Evolutionary conservation across 768 basidiomycete species (phyloP).

Genomic region (Lepiota subincarnata): DNA sequence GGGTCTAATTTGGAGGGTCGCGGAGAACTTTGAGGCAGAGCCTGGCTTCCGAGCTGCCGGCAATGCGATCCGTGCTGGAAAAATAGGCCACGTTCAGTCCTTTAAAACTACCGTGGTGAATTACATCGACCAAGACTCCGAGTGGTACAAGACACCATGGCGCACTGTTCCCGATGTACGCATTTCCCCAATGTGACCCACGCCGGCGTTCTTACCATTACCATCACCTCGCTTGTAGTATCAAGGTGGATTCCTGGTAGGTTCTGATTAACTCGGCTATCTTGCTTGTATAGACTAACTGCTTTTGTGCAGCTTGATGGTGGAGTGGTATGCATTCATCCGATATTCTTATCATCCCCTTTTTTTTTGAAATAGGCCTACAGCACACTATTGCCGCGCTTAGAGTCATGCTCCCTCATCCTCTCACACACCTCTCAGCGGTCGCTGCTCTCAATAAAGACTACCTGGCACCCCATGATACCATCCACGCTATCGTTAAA

Average conservation of each 20-base stretch:
- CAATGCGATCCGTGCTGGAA: slow-evolving; percentile 48
- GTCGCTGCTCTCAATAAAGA: slow-evolving; percentile 66
- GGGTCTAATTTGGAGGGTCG: slow-evolving; percentile 75
- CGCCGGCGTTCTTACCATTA: slow-evolving; percentile 10
- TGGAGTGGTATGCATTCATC: slow-evolving; percentile 55
- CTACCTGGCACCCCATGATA: slow-evolving; percentile 77
- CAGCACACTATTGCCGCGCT: slow-evolving; percentile 68
- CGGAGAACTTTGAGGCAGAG: slow-evolving; percentile 74
- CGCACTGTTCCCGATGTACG: slow-evolving; percentile 75
- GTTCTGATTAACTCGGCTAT: slow-evolving; percentile 17
- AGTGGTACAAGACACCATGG: slow-evolving; percentile 85
- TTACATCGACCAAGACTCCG: slow-evolving; percentile 55
- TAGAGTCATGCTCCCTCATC: slow-evolving; percentile 52
- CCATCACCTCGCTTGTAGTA: slow-evolving; percentile 37
- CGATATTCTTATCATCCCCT: neutral
- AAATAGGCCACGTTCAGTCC: slow-evolving; percentile 67
- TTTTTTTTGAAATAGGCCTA: slow-evolving; percentile 6
- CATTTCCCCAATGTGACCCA: slow-evolving; percentile 14
- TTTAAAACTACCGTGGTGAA: slow-evolving; percentile 56
- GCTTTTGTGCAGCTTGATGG: slow-evolving; percentile 56
- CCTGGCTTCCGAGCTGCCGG: slow-evolving; percentile 49
- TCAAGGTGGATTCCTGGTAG: slow-evolving; percentile 79
- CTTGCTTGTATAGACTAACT: neutral
- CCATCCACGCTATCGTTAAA: slow-evolving; percentile 55
- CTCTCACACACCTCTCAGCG: slow-evolving; percentile 54